Conservation (phyloP, 768 basidiomycete species). For the Lepiota venenata region DNA sequence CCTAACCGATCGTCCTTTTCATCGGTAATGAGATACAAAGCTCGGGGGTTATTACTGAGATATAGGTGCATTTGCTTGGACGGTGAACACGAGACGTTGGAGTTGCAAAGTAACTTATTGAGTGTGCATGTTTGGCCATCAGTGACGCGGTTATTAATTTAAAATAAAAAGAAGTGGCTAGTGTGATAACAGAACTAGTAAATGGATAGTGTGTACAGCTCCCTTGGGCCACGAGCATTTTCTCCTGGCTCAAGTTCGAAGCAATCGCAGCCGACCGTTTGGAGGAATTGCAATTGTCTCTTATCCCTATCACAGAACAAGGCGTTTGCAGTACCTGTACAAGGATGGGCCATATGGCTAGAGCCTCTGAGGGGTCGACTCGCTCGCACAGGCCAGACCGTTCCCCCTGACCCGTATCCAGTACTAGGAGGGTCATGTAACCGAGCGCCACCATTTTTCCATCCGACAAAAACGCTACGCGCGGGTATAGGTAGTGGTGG, state of each 20-base stretch:
- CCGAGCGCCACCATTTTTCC: neutral
- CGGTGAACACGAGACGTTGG: conserved; percentile 1
- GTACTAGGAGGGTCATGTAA: conserved; percentile 9
- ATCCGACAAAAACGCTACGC: neutral
- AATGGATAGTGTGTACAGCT: conserved; percentile 6
- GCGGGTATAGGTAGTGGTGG: conserved; percentile 5
- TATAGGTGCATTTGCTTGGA: conserved; percentile 66
- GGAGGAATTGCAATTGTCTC: conserved; percentile 8
- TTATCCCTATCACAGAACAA: conserved; percentile 11
- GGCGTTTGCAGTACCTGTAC: conserved; percentile 11
- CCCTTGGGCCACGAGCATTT: neutral
- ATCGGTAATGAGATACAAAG: conserved; percentile 70
- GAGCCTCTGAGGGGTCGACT: neutral
- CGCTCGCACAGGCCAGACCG: conserved; percentile 4
- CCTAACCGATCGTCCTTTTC: conserved; percentile 62
- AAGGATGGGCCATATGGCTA: neutral
- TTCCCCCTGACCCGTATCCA: neutral
- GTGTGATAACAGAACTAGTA: neutral
- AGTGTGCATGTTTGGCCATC: conserved; percentile 3
- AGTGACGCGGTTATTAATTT: neutral
- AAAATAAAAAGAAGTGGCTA: neutral
- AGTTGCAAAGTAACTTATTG: neutral
- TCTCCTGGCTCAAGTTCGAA: conserved; percentile 11
- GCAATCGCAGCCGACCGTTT: conserved; percentile 12
- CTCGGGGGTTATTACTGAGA: conserved; percentile 62